These are phyloP conservation scores for Linum usitatissimum DNA, from an alignment of 345 rosid species.

Conservation along the genomic window DNA sequence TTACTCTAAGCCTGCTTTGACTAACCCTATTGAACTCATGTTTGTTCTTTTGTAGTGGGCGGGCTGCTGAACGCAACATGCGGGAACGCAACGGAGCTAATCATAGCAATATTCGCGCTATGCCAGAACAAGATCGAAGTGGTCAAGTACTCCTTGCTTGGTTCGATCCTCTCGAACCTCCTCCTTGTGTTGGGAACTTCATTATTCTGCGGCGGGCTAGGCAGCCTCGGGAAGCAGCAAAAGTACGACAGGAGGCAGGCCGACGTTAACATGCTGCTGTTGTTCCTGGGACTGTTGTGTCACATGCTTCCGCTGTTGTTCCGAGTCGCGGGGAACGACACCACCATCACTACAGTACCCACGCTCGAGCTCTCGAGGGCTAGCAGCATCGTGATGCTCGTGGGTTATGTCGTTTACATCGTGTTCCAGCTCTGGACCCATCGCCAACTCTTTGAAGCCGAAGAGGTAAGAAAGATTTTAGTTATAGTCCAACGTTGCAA, in stretches of 20 bases:
- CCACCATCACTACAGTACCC: conserved; percentile 23
- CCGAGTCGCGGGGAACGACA: conserved; percentile 26
- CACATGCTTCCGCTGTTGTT: conserved; percentile 61
- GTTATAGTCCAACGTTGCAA: too few relatives aligned
- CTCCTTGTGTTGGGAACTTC: conserved; percentile 86
- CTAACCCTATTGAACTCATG: too few relatives aligned
- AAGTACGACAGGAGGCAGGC: conserved; percentile 89
- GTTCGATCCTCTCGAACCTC: conserved; percentile 82
- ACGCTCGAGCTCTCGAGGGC: conserved; percentile 59
- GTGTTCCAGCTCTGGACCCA: conserved; percentile 74
- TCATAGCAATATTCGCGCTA: conserved; percentile 74
- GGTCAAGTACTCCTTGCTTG: conserved; percentile 79
- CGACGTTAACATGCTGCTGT: conserved; percentile 60
- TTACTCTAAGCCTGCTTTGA: too few relatives aligned
- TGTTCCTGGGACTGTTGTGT: conserved; percentile 64
- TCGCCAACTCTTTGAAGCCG: conserved; percentile 52
- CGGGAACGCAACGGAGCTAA: conserved; percentile 88
- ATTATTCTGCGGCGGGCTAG: conserved; percentile 83
- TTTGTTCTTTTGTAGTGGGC: conserved; percentile 40
- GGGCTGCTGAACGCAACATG: conserved; percentile 89
- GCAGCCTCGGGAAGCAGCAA: conserved; percentile 53
- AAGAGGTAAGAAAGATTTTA: conserved; percentile 33
- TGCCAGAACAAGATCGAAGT: conserved; percentile 45
- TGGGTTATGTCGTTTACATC: conserved; percentile 55
- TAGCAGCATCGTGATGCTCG: conserved; percentile 69